Conservation (phyloP, 2,329 filamentous ascomycete genomes). For the Hypoxylon sp. region DNA sequence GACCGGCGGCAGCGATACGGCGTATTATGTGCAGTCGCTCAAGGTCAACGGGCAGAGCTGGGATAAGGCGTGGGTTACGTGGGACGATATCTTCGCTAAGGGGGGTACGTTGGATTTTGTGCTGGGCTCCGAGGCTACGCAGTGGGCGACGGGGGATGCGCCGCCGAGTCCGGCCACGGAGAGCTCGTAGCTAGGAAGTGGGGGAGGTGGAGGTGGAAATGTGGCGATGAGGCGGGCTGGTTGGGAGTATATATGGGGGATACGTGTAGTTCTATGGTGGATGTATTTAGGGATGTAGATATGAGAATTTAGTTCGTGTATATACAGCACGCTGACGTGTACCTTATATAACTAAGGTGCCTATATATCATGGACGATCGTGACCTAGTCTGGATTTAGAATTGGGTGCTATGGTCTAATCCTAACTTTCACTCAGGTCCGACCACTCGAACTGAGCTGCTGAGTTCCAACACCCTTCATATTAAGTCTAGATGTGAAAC, state of each 20-base stretch:
- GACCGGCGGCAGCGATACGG: conserved; percentile 62
- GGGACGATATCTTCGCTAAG: conserved; percentile 74
- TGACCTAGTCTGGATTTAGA: neutral
- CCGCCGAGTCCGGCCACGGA: conserved; percentile 70
- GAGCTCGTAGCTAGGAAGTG: too few species aligned
- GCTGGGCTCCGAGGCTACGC: conserved; percentile 64
- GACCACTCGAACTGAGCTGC: neutral
- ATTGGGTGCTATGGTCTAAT: conserved; percentile 8
- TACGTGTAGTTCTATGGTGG: too few species aligned
- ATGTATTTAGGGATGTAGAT: conserved; percentile 12
- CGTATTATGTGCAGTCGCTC: conserved; percentile 74
- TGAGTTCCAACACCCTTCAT: neutral
- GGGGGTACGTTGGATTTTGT: conserved; percentile 75
- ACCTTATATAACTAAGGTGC: too few species aligned
- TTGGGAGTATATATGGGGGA: neutral
- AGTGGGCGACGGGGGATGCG: conserved; percentile 71
- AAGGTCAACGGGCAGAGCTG: conserved; percentile 74
- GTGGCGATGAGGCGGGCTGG: neutral
- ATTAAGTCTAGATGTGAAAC: neutral
- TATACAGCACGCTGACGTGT: neutral
- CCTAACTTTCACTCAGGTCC: neutral
- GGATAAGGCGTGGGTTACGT: conserved; percentile 74
- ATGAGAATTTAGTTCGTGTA: conserved; percentile 16
- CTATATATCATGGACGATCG: conserved; percentile 4
- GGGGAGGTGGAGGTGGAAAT: neutral